A percentile compares a stretch with the other conserved stretches of the same genome.
Conservation (phyloP, 495 filamentous ascomycete genomes). For the Trichoderma gamsii region DNA sequence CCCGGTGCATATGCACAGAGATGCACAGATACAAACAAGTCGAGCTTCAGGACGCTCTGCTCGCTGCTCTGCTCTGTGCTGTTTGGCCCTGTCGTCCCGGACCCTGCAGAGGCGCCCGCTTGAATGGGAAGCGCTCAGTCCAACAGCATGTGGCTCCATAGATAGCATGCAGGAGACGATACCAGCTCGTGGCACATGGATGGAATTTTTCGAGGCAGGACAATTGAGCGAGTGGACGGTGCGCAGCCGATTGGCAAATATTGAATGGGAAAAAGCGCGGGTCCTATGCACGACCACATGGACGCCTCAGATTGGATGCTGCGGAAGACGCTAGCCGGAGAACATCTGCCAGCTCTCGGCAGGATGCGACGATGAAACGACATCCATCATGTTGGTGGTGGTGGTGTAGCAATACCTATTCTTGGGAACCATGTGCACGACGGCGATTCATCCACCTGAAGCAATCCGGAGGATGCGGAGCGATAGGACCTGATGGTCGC, state of each 20-base stretch:
- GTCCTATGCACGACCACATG: background rate
- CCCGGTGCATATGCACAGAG: background rate
- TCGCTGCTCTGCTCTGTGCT: too few species aligned
- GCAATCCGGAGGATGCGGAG: too few species aligned
- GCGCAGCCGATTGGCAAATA: slow-evolving; percentile 2
- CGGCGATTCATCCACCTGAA: too few species aligned
- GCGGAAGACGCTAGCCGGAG: background rate
- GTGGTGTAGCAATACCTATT: too few species aligned
- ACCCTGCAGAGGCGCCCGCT: background rate
- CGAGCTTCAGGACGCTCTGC: slow-evolving; percentile 1
- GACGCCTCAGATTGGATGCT: background rate
- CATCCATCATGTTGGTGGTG: background rate
- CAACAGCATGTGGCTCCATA: background rate
- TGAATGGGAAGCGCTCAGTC: background rate
- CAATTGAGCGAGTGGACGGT: background rate
- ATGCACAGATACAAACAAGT: background rate
- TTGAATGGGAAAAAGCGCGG: background rate
- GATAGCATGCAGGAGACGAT: too few species aligned
- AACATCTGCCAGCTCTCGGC: background rate
- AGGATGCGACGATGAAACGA: background rate
- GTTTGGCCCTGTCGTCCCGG: background rate
- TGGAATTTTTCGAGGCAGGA: background rate
- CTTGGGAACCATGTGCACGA: too few species aligned
- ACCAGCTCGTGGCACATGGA: background rate
- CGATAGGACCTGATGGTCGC: too few species aligned